These are phyloP conservation scores for Aphanomyces stellatus DNA, from an alignment of 352 stramenopile genomes.

Conservation along the genomic window DNA sequence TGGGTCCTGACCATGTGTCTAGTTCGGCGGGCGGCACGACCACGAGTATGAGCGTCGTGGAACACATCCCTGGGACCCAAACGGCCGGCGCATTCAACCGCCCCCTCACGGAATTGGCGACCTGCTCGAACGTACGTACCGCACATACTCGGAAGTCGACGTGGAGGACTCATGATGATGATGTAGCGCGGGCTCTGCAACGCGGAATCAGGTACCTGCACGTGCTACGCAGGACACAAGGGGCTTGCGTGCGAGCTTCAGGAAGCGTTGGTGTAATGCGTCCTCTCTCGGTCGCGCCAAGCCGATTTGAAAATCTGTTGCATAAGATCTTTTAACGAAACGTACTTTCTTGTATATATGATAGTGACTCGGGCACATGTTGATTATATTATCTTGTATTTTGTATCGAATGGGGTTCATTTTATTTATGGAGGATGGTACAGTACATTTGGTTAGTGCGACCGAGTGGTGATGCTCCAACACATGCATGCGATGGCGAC, in stretches of 20 bases:
- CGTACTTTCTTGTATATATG: no score
- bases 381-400: no score
- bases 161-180: background rate
- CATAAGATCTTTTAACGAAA: background rate
- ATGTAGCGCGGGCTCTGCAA: slow-evolving; percentile 49
- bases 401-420: no score
- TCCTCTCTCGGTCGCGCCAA: no score
- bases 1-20: background rate
- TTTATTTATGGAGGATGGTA: no score
- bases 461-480: no score
- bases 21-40: background rate
- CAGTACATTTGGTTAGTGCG: no score
- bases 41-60: background rate
- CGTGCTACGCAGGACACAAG: slow-evolving; percentile 66
- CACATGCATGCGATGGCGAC: no score
- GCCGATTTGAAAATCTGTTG: background rate
- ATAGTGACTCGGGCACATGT: no score
- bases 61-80: background rate
- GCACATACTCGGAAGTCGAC: no score
- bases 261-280: slow-evolving; percentile 41
- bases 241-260: slow-evolving; percentile 63
- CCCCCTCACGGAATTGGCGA: slow-evolving; percentile 36
- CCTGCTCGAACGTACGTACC: slow-evolving; percentile 36
- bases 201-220: slow-evolving; percentile 38
- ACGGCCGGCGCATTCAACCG: background rate